Base-by-base conservation (phyloP, 2,329 filamentous ascomycete genomes). In the Apiospora koreana region DNA sequence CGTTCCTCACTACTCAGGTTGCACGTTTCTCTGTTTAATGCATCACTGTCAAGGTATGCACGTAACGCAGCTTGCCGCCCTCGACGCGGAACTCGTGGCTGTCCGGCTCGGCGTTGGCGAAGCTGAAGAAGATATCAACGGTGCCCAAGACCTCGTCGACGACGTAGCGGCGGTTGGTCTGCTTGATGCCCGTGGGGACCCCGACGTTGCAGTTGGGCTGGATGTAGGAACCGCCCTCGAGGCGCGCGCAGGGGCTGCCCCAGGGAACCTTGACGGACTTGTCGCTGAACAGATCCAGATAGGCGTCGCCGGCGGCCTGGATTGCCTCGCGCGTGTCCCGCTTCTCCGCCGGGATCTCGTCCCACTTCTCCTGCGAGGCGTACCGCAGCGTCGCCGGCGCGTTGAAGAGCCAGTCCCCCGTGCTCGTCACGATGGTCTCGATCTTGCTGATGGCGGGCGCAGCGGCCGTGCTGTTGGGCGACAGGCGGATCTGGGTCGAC, bases 381-480 rank as follows among this genome's bases (percentile, higher is more conserved):
- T 79, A 81, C 71, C 78, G 78, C 65, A 78, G 75, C 21, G 80
- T 81, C 28, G 75, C 75, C 2, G 80, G 75, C 12, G 80, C 79
- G 69, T 81, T 80, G 75, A 82, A 82, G n/a, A 81, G 76, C 80
- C 80, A 82, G 74, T 81, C 79, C 46, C 79, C 80, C 67, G 71
- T 73, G 69, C 79, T 78, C 7, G 80, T 81, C 62, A 81, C 75
- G 54, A 82, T 73, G 23, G 76, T 74, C 71, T 77, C 78, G 69
- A 80, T 73, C 67, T 75, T 73, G 54, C 71, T 69, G 69, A 75
- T 71, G 35, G 65, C 62, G 21, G 70, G 68, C 64, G 72, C 72
- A 67, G 66, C n/a, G 66, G 72, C 71, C 68, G 66, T 31, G 28
- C 42, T 54, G 23, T 43, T 58, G 42, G 35, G 38, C 18, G 43